phyloP scores from a whole-genome alignment of 1,284 basidiomycete species.

The Moesziomyces sp. region DNA sequence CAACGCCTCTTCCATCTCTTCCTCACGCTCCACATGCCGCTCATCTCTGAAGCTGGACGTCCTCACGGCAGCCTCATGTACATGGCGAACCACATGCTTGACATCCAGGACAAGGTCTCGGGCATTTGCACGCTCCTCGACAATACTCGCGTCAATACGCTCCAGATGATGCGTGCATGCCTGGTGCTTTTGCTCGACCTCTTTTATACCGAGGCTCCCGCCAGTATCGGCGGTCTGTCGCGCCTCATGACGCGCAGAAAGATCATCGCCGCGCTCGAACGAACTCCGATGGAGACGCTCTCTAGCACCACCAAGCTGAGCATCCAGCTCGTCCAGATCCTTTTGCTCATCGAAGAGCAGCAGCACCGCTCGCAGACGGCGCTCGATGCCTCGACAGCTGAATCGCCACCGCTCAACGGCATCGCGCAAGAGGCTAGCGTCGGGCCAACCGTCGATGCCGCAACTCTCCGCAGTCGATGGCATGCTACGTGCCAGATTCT shows the following conservation, averaged over 20 bases:
- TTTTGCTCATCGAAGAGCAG: slow-evolving; percentile 30
- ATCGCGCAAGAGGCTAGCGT: not conserved
- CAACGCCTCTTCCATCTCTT: slow-evolving; percentile 37
- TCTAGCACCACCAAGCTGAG: slow-evolving; percentile 34
- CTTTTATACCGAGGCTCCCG: slow-evolving; percentile 21
- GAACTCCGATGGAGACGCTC: slow-evolving; percentile 23
- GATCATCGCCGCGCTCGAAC: slow-evolving; percentile 29
- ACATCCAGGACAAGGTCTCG: slow-evolving; percentile 40
- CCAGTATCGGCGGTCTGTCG: slow-evolving; percentile 24
- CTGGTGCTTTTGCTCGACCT: slow-evolving; percentile 35
- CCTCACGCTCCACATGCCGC: slow-evolving; percentile 40
- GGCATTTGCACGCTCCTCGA: slow-evolving; percentile 19
- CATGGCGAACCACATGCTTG: slow-evolving; percentile 39
- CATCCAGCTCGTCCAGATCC: slow-evolving; percentile 19
- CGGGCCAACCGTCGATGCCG: slow-evolving; percentile 4
- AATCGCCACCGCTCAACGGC: not conserved
- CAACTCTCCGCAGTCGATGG: slow-evolving; percentile 27
- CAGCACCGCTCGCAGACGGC: slow-evolving; percentile 16
- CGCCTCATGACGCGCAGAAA: slow-evolving; percentile 39
- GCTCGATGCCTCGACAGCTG: not conserved
- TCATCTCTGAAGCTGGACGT: slow-evolving; percentile 23
- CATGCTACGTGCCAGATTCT: slow-evolving; percentile 33
- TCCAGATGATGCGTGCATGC: slow-evolving; percentile 37
- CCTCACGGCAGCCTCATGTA: slow-evolving; percentile 43
- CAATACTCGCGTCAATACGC: slow-evolving; percentile 23